These are phyloP conservation scores for Pelargonium citronellum DNA, from an alignment of 441 rosid species.

Conservation along the genomic window DNA sequence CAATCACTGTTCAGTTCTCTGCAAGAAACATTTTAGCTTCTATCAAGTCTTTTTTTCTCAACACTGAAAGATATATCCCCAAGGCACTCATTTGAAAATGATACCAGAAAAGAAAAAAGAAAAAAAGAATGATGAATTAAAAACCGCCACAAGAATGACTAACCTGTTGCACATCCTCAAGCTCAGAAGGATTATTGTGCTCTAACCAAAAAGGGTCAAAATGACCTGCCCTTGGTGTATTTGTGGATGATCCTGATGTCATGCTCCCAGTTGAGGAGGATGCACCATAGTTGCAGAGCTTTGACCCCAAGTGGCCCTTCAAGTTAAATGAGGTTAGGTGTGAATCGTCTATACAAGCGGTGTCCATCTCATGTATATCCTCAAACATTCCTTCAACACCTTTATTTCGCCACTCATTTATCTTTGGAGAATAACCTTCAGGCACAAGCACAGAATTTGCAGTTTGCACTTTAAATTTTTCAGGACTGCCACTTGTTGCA, in stretches of 20 bases:
- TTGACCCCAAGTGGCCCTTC: constrained; percentile 52
- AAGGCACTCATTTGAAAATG: neutral
- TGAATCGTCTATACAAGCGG: constrained; percentile 68
- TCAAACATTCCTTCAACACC: constrained; percentile 89
- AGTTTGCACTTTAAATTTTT: constrained; percentile 39
- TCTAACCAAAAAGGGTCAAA: constrained; percentile 80
- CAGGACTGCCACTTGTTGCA: constrained; percentile 48
- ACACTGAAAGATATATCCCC: neutral
- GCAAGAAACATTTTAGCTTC: neutral
- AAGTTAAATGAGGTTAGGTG: constrained; percentile 36
- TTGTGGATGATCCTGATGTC: constrained; percentile 71
- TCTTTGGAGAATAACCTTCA: constrained; percentile 65
- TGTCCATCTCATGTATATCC: constrained; percentile 89
- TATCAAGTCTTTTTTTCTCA: neutral
- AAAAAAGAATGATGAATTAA: constrained; percentile 8
- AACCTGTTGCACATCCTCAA: constrained; percentile 76
- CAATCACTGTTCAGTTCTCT: neutral
- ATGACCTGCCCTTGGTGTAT: constrained; percentile 70
- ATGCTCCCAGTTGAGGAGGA: constrained; percentile 73
- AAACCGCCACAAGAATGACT: constrained; percentile 27
- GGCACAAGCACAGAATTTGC: constrained; percentile 33
- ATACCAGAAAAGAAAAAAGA: neutral
- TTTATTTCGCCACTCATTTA: constrained; percentile 71
- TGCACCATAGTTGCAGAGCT: constrained; percentile 51
- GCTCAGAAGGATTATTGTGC: constrained; percentile 58